Conservation (phyloP, 2,329 filamentous ascomycete genomes). For the Pseudogymnoascus sp. region DNA sequence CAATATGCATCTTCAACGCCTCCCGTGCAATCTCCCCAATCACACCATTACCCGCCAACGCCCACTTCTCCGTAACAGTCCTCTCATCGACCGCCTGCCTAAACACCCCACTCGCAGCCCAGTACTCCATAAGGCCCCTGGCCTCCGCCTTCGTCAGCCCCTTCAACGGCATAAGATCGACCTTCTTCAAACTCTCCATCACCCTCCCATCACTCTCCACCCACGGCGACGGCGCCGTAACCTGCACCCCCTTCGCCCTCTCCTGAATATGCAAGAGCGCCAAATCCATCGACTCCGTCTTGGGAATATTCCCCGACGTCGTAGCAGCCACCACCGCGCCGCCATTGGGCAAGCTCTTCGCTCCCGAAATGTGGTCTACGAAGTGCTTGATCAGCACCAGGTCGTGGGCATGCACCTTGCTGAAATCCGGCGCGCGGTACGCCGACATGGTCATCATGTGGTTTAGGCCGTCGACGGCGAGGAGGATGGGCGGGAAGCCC, state of each 20-base stretch:
- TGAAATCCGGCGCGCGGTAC: slow-evolving; percentile 63
- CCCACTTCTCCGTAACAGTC: slow-evolving; percentile 74
- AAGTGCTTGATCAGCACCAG: slow-evolving; percentile 69
- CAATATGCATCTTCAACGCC: slow-evolving; percentile 33
- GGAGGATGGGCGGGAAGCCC: slow-evolving; percentile 48
- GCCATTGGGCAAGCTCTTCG: slow-evolving; percentile 54
- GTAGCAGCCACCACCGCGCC: slow-evolving; percentile 70
- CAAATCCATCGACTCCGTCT: slow-evolving; percentile 58
- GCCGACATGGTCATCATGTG: slow-evolving; percentile 72
- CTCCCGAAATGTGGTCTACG: slow-evolving; percentile 59
- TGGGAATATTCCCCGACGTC: slow-evolving; percentile 60
- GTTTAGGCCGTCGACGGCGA: slow-evolving; percentile 68
- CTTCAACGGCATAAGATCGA: slow-evolving; percentile 48
- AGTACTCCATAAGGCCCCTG: slow-evolving; percentile 81
- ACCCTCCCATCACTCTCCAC: slow-evolving; percentile 45
- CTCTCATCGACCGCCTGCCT: slow-evolving; percentile 60
- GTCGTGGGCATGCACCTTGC: slow-evolving; percentile 78
- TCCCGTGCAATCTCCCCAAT: slow-evolving; percentile 78
- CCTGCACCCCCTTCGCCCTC: slow-evolving; percentile 28
- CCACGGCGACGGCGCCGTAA: slow-evolving; percentile 44
- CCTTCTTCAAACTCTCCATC: slow-evolving; percentile 43
- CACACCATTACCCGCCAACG: slow-evolving; percentile 68
- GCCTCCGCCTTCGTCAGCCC: slow-evolving; percentile 69
- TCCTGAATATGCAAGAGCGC: slow-evolving; percentile 51
- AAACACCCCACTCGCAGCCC: slow-evolving; percentile 75